Evolutionary conservation across 495 filamentous ascomycete species (phyloP), one percentile per base, ranked within the genome.

Genomic region (Penicillium robsamsonii): DNA sequence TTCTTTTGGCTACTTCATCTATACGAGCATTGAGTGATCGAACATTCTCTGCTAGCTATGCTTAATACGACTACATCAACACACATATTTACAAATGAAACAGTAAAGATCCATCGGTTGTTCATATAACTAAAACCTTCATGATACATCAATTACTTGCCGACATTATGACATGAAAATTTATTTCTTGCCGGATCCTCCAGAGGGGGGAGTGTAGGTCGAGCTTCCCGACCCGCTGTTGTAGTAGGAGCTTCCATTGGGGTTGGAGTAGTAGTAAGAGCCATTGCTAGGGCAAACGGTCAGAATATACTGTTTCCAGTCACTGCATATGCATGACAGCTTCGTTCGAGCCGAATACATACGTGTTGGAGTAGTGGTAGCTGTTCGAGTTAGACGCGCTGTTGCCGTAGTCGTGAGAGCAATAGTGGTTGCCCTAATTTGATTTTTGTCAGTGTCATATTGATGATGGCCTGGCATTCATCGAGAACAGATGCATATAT

Each of bases 311-410:
- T 24, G 29, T 15, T 29, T 6, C 4, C n/a, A 6, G 43, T 22
- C 13, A 22, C 27, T 30, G 10, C 12, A 13, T 3, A 25, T n/a
- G 13, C 7, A 20, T 17, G 20, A 31, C 25, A 47, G 18, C 29
- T 22, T 29, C 15, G 25, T 17, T 17, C n/a, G 15, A 9, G 20
- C 8, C 8, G 17, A 25, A n/a, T 4, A 49, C 64, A 40, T 31
- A 77, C 77, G 27, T 60, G 63, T 82, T 81, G 51, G 76, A 79
- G 58, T 81, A 81, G 58, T 81, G 77, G 63, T 80, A 81, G 55
- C 66, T 60, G 53, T 79, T 79, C 45, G 50, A 57, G 60, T 80
- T 78, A 18, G 72, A 65, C 41, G 68, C 69, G 24, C 67, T 57
- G 40, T 53, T 65, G 22, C 76, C 76, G 55, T 79, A 81, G 62